phyloP scores from a whole-genome alignment of 805 yeast genomes.

The Clavispora vitiphila region DNA sequence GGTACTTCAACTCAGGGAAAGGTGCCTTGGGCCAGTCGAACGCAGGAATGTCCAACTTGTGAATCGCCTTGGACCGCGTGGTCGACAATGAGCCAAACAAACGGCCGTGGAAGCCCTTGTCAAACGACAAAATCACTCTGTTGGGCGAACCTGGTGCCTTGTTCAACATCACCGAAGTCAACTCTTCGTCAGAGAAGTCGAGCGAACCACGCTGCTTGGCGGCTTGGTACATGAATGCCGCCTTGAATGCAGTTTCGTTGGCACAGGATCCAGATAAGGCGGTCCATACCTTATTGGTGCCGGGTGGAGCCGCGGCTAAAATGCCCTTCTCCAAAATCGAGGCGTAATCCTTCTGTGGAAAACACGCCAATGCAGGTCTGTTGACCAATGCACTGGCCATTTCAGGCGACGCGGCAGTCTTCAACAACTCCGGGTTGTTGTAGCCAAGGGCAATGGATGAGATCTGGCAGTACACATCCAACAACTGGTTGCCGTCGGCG shows the following conservation, averaged over 20 bases:
- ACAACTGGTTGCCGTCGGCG: slow-evolving; percentile 36
- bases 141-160: slow-evolving; percentile 50
- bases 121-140: slow-evolving; percentile 49
- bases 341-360: slow-evolving; percentile 58
- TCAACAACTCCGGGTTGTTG: slow-evolving; percentile 36
- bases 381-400: slow-evolving; percentile 39
- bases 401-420: slow-evolving; percentile 35
- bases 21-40: slow-evolving; percentile 56
- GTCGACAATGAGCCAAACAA: slow-evolving; percentile 52
- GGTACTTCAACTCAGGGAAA: slow-evolving; percentile 39
- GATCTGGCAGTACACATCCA: slow-evolving; percentile 41
- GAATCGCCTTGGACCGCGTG: slow-evolving; percentile 53
- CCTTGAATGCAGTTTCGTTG: slow-evolving; percentile 66
- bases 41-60: slow-evolving; percentile 56
- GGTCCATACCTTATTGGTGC: slow-evolving; percentile 57
- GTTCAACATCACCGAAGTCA: slow-evolving; percentile 46
- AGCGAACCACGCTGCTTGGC: slow-evolving; percentile 46
- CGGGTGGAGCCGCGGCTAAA: slow-evolving; percentile 61
- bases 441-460: slow-evolving; percentile 41
- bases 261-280: slow-evolving; percentile 67
- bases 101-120: slow-evolving; percentile 54
- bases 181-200: slow-evolving; percentile 44
- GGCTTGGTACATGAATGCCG: slow-evolving; percentile 63
- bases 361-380: slow-evolving; percentile 45
- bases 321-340: slow-evolving; percentile 45